These are phyloP conservation scores for Cercospora beticola DNA, from an alignment of 2,329 filamentous ascomycete genomes.

Conservation along the genomic window DNA sequence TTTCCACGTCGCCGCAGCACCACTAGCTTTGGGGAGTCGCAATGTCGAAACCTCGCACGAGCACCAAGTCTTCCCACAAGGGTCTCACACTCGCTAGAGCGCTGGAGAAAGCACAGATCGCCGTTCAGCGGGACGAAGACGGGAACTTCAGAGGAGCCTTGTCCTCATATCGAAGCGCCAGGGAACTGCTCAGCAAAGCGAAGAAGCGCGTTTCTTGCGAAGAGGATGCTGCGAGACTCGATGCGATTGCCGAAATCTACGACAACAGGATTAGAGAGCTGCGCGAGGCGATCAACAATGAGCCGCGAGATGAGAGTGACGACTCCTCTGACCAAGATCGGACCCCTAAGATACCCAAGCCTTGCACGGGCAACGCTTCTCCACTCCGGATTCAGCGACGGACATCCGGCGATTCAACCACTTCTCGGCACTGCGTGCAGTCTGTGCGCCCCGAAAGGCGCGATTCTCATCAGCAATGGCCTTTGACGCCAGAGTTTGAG, in stretches of 20 bases:
- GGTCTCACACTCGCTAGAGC: neutral
- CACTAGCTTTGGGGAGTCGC: neutral
- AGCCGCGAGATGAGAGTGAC: constrained; percentile 10
- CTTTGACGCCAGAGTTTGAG: neutral
- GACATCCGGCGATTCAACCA: neutral
- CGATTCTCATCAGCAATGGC: constrained; percentile 10
- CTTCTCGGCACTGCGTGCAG: neutral
- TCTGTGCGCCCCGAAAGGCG: neutral
- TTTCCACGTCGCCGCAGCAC: neutral
- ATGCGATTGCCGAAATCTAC: constrained; percentile 1
- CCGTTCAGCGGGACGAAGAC: constrained; percentile 6
- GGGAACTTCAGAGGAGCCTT: constrained; percentile 10
- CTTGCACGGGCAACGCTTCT: neutral
- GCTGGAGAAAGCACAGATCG: constrained; percentile 9
- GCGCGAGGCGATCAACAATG: constrained; percentile 8
- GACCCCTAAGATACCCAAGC: neutral
- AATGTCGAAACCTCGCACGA: neutral
- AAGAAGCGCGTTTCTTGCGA: constrained; percentile 4
- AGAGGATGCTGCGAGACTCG: constrained; percentile 1
- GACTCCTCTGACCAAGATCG: neutral
- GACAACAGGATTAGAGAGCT: constrained; percentile 4
- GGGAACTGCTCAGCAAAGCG: constrained; percentile 9
- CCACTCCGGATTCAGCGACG: neutral
- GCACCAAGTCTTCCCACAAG: neutral
- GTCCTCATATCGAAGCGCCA: constrained; percentile 9